A percentile compares a stretch with the other conserved stretches of the same genome.
phyloP scores from a whole-genome alignment of 2,329 filamentous ascomycete species.

The Penicillium sp. region DNA sequence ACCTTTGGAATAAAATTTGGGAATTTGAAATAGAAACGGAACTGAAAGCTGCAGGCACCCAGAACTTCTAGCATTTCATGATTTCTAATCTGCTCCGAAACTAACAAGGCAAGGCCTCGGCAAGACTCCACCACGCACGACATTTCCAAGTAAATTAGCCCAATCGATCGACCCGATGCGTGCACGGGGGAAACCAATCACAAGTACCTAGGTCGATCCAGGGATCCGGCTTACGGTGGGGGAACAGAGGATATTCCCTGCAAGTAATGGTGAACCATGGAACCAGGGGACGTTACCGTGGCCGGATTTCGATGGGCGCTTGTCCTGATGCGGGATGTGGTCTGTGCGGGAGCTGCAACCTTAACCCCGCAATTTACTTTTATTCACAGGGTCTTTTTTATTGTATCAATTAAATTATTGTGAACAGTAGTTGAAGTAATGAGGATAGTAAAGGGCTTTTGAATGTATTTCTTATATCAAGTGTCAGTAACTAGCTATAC shows the following conservation, averaged over 20 bases:
- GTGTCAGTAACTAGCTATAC: too few species aligned
- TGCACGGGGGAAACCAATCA: slow-evolving; percentile 10
- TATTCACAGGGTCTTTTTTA: not conserved
- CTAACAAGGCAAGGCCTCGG: not conserved
- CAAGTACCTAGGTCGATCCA: slow-evolving; percentile 1
- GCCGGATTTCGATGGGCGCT: not conserved
- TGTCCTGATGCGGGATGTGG: slow-evolving; percentile 4
- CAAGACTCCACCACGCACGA: not conserved
- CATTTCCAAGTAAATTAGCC: not conserved
- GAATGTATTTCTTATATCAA: too few species aligned
- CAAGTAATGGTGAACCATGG: not conserved
- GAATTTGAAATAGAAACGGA: not conserved
- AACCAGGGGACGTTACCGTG: not conserved
- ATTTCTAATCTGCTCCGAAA: not conserved
- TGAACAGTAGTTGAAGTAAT: too few species aligned
- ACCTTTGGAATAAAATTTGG: not conserved
- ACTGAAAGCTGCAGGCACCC: not conserved
- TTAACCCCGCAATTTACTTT: slow-evolving; percentile 25
- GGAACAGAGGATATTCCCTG: not conserved
- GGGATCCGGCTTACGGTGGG: not conserved
- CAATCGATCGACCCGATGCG: slow-evolving; percentile 12
- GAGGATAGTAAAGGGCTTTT: too few species aligned
- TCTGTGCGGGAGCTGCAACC: slow-evolving; percentile 23
- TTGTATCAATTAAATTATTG: too few species aligned
- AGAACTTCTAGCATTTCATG: not conserved